Conservation (phyloP, 495 filamentous ascomycete genomes). For the Pseudoneurospora amorphoporcata region DNA sequence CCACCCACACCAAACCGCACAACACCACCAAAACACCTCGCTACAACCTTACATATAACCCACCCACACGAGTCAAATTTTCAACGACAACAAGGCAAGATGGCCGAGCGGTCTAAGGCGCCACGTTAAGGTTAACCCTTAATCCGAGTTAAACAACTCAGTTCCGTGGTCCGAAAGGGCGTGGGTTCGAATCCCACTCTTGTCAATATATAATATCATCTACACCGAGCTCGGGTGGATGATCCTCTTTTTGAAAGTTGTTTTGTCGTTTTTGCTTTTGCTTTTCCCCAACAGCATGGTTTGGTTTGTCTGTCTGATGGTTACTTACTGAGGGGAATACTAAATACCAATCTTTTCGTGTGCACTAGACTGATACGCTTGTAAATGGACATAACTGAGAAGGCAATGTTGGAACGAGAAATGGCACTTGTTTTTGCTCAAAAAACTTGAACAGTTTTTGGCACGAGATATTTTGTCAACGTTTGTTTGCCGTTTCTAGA, state of each 20-base stretch:
- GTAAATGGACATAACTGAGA: no score
- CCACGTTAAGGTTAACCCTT: background rate
- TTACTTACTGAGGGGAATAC: no score
- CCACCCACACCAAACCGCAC: background rate
- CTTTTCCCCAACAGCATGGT: no score
- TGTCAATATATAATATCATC: constrained; percentile 1
- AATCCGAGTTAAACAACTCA: background rate
- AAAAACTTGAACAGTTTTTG: no score
- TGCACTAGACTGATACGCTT: no score
- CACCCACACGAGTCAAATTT: background rate
- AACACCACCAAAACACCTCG: background rate
- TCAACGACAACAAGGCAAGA: background rate
- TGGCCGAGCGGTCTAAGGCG: background rate
- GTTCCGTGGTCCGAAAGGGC: constrained; percentile 24
- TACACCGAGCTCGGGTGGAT: background rate
- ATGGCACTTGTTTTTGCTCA: no score
- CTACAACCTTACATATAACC: background rate
- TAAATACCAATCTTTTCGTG: no score
- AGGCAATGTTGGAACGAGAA: no score
- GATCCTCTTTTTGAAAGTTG: background rate
- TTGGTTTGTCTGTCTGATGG: background rate
- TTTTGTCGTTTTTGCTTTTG: background rate
- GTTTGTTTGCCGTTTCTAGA: no score
- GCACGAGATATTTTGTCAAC: no score
- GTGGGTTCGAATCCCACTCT: constrained; percentile 30